Evolutionary conservation across 2,329 filamentous ascomycete genomes (phyloP).

Genomic region (Talaromyces sp.): DNA sequence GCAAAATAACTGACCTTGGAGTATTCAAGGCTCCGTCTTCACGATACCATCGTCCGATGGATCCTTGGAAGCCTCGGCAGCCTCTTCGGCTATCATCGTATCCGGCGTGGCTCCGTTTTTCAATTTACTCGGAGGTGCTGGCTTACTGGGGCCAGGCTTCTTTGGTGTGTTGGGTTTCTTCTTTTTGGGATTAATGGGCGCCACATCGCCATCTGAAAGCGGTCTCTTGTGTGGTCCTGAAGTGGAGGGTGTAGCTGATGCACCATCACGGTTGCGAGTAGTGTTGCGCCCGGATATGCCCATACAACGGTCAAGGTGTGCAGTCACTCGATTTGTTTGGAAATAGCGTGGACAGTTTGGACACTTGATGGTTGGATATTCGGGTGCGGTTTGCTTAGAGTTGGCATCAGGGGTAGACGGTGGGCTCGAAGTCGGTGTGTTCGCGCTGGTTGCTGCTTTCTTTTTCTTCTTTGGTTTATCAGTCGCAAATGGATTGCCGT

Average conservation of each 20-base stretch:
- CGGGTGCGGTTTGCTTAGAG: constrained; percentile 25
- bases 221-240: constrained; percentile 29
- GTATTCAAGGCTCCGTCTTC: constrained; percentile 30
- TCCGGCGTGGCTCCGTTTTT: constrained; percentile 38
- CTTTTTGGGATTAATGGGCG: constrained; percentile 42
- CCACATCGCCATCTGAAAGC: constrained; percentile 37
- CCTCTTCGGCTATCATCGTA: constrained; percentile 24
- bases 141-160: constrained; percentile 32
- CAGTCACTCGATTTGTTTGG: constrained; percentile 56
- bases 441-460: constrained; percentile 22
- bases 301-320: constrained; percentile 58
- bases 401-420: constrained; percentile 26
- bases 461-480: constrained; percentile 38
- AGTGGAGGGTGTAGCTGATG: constrained; percentile 19
- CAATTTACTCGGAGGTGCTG: constrained; percentile 33
- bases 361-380: constrained; percentile 46
- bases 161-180: constrained; percentile 41
- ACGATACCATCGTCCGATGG: constrained; percentile 19
- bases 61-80: constrained; percentile 12
- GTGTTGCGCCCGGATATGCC: constrained; percentile 52
- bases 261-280: constrained; percentile 35
- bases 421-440: constrained; percentile 31
- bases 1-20: background rate
- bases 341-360: constrained; percentile 58
- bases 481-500: constrained; percentile 47